Percentiles rank a stretch among this genome's conserved stretches.
phyloP scores from a whole-genome alignment of 495 filamentous ascomycete genomes.

The Talaromyces trachyspermus region DNA sequence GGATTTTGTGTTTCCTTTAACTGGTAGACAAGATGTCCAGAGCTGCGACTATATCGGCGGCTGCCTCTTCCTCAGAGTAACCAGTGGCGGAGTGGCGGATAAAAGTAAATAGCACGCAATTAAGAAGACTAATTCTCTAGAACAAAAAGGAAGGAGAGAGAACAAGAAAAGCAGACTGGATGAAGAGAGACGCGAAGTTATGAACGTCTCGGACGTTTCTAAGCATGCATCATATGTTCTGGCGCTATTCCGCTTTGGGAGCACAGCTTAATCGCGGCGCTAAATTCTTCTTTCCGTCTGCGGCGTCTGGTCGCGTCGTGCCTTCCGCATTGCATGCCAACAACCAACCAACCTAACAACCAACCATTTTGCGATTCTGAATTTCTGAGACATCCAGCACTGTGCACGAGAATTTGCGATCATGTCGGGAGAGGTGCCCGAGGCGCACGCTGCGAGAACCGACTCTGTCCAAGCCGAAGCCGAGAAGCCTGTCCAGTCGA shows the following conservation, averaged over 20 bases:
- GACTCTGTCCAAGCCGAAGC: conserved; percentile 23
- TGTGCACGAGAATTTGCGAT: not conserved
- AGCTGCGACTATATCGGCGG: too few relatives aligned
- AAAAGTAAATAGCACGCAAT: too few relatives aligned
- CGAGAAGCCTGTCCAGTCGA: conserved; percentile 37
- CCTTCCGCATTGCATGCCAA: not conserved
- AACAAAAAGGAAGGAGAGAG: too few relatives aligned
- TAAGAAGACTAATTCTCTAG: too few relatives aligned
- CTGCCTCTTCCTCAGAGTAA: too few relatives aligned
- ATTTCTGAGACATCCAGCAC: not conserved
- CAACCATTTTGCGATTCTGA: not conserved
- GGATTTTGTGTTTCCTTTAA: too few relatives aligned
- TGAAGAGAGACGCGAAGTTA: too few relatives aligned
- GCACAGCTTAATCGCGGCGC: not conserved
- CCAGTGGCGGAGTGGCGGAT: too few relatives aligned
- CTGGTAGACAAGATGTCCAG: too few relatives aligned
- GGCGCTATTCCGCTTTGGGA: not conserved
- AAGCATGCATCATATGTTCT: too few relatives aligned
- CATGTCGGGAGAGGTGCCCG: conserved; percentile 70
- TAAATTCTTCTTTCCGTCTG: conserved; percentile 3
- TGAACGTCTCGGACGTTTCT: too few relatives aligned
- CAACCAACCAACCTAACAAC: not conserved
- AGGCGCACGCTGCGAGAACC: conserved; percentile 46
- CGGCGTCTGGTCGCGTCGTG: not conserved
- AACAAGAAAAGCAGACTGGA: too few relatives aligned